Evolutionary conservation across 1,284 basidiomycete genomes (phyloP).

Genomic region (Puccinia triticina): DNA sequence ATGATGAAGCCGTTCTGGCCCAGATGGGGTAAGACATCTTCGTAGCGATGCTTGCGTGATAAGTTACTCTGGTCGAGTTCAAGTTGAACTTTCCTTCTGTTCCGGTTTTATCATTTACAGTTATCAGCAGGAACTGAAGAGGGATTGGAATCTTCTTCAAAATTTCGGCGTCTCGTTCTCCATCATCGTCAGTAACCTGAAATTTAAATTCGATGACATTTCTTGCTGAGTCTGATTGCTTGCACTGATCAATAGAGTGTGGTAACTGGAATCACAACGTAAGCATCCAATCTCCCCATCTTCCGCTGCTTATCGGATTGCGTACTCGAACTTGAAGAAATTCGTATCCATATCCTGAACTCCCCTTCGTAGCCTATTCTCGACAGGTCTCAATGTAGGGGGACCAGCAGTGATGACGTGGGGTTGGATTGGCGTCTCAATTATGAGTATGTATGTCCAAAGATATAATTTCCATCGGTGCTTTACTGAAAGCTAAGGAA

Average conservation of each 20-base stretch:
- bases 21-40: constrained; percentile 5
- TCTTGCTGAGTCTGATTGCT: neutral
- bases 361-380: neutral
- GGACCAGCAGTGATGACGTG: constrained; percentile 50
- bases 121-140: constrained; percentile 34
- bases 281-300: neutral
- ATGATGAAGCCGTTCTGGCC: constrained; percentile 24
- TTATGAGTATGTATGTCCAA: constrained; percentile 52
- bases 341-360: constrained; percentile 63
- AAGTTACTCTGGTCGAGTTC: neutral
- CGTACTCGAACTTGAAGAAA: constrained; percentile 68
- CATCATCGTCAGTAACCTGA: constrained; percentile 66
- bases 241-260: constrained; percentile 9
- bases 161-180: constrained; percentile 75
- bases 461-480: neutral
- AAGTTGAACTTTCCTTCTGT: neutral
- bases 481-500: neutral
- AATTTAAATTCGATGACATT: neutral
- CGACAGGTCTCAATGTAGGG: constrained; percentile 25
- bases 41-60: neutral
- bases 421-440: constrained; percentile 69
- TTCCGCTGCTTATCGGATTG: constrained; percentile 64
- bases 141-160: constrained; percentile 43
- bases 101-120: neutral
- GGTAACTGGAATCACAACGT: constrained; percentile 31